Percentiles rank a stretch among this genome's conserved stretches.
Conservation (phyloP, 495 filamentous ascomycete genomes). For the Hyphodiscus hymeniophilus region DNA sequence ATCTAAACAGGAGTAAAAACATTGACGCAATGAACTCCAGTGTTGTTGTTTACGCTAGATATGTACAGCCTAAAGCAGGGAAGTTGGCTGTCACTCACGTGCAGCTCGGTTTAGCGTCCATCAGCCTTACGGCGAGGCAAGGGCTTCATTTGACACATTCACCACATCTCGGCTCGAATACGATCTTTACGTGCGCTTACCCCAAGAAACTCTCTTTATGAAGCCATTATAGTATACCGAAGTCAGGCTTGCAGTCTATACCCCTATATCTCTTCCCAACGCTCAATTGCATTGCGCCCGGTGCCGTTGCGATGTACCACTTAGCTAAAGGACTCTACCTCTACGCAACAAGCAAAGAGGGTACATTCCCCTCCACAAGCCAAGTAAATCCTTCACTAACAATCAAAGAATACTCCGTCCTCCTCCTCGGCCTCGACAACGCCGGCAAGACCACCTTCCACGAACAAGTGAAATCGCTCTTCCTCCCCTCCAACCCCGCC, state of each 20-base stretch:
- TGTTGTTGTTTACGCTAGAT: not conserved
- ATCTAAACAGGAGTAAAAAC: slow-evolving; percentile 1
- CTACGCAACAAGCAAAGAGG: slow-evolving; percentile 92
- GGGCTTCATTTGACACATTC: slow-evolving; percentile 2
- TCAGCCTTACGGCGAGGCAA: slow-evolving; percentile 2
- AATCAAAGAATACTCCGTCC: slow-evolving; percentile 81
- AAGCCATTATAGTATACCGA: too few species aligned
- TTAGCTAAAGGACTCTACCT: slow-evolving; percentile 91
- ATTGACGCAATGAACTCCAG: too few species aligned
- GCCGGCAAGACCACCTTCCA: slow-evolving; percentile 98
- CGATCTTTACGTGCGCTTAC: too few species aligned
- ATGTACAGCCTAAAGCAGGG: not conserved
- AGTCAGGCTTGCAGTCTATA: too few species aligned
- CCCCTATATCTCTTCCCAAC: too few species aligned
- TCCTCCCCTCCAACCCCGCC: slow-evolving; percentile 54
- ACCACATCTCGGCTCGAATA: too few species aligned
- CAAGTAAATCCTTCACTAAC: not conserved
- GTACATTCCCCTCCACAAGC: slow-evolving; percentile 29
- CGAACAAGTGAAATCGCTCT: slow-evolving; percentile 86
- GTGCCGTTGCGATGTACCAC: slow-evolving; percentile 67
- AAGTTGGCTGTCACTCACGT: slow-evolving; percentile 1
- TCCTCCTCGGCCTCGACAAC: slow-evolving; percentile 95
- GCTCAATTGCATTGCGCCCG: slow-evolving; percentile 19
- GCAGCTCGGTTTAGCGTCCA: not conserved
- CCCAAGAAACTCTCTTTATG: too few species aligned